Evolutionary conservation across 2,329 filamentous ascomycete species (phyloP).

Genomic region (Rutstroemia sp.): DNA sequence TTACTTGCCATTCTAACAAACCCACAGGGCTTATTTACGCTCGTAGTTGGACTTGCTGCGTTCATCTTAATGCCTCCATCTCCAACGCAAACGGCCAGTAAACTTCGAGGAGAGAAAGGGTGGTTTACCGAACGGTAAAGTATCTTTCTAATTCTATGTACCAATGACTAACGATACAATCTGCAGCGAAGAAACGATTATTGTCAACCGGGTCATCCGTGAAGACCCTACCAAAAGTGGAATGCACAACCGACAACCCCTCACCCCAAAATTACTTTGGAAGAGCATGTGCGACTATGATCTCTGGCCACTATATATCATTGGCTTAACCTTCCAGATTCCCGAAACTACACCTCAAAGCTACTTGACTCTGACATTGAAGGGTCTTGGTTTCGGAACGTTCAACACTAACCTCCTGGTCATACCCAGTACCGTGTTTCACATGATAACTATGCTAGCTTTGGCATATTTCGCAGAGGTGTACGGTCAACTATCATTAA

Average conservation of each 20-base stretch:
- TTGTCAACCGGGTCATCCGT: constrained; percentile 49
- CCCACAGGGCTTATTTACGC: constrained; percentile 15
- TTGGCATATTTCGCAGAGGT: constrained; percentile 36
- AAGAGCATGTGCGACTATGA: constrained; percentile 43
- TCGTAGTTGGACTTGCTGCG: constrained; percentile 17
- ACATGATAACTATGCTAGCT: constrained; percentile 35
- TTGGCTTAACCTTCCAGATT: constrained; percentile 41
- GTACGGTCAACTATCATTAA: constrained; percentile 42
- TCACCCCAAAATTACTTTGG: constrained; percentile 39
- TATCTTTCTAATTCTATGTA: too few relatives aligned
- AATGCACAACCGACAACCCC: constrained; percentile 45
- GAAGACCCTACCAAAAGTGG: constrained; percentile 41
- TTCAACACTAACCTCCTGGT: constrained; percentile 57
- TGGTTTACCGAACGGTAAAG: constrained; percentile 48
- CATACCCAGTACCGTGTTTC: constrained; percentile 47
- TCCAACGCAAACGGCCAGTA: constrained; percentile 33
- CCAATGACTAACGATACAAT: too few relatives aligned
- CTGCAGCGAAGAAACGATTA: constrained; percentile 46
- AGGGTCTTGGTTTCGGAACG: constrained; percentile 49
- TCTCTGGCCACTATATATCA: constrained; percentile 44
- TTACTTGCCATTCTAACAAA: too few relatives aligned
- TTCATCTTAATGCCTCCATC: constrained; percentile 22
- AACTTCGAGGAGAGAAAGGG: constrained; percentile 50
- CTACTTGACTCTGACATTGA: constrained; percentile 54
- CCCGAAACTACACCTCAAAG: constrained; percentile 39